phyloP scores from a whole-genome alignment of 305 asterid genomes.

The Fraxinus nigra region DNA sequence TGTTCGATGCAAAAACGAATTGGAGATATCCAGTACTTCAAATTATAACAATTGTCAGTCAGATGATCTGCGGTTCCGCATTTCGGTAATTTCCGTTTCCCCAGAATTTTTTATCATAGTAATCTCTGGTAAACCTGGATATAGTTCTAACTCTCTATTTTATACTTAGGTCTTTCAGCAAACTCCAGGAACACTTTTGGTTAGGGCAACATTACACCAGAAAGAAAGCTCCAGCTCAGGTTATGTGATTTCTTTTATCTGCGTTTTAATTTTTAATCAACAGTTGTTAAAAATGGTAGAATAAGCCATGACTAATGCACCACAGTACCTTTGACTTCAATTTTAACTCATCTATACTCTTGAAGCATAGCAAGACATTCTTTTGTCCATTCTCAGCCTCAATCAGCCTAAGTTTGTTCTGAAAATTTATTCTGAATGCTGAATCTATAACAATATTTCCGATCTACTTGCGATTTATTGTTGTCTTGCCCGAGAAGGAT shows the following conservation, averaged over 20 bases:
- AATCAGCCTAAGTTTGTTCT: background rate
- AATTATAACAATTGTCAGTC: constrained; percentile 22
- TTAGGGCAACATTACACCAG: constrained; percentile 59
- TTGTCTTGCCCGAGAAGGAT: background rate
- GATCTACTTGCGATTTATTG: background rate
- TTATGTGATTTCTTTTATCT: constrained; percentile 20
- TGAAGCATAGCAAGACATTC: background rate
- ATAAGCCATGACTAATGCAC: background rate
- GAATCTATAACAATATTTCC: background rate
- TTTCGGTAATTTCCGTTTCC: constrained; percentile 47
- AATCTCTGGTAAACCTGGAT: background rate
- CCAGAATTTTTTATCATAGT: background rate
- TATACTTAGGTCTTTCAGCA: constrained; percentile 75
- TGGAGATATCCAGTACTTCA: constrained; percentile 26
- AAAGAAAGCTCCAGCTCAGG: constrained; percentile 56
- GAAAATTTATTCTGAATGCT: background rate
- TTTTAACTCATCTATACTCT: background rate
- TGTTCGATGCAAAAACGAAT: constrained; percentile 20
- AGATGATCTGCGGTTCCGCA: constrained; percentile 45
- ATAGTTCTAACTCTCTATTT: background rate
- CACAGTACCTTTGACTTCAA: background rate
- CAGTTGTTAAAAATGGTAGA: background rate
- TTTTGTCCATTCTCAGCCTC: background rate
- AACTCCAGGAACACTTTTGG: constrained; percentile 76
- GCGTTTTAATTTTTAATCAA: background rate